Evolutionary conservation across 2,329 filamentous ascomycete genomes (phyloP).

Genomic region (Talaromyces amestolkiae): DNA sequence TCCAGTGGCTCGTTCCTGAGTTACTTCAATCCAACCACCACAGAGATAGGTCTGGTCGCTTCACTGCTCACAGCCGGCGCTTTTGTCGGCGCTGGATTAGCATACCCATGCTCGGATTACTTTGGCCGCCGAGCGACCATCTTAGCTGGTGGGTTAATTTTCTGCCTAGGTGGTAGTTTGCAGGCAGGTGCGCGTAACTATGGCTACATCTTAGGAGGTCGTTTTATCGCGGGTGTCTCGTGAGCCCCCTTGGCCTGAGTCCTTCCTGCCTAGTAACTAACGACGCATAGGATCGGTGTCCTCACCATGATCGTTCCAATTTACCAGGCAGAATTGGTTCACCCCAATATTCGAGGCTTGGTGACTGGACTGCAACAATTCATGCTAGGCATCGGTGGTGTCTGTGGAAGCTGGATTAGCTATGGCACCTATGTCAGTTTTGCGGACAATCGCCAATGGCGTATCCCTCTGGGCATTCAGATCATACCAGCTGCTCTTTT

Average conservation of each 20-base stretch:
- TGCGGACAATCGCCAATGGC: background rate
- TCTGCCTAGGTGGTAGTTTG: slow-evolving; percentile 58
- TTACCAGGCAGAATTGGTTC: slow-evolving; percentile 6
- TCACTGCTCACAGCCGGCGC: slow-evolving; percentile 2
- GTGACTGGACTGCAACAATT: slow-evolving; percentile 10
- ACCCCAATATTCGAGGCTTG: background rate
- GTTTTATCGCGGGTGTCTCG: background rate
- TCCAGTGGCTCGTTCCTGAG: background rate
- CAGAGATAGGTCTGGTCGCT: background rate
- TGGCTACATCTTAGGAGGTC: slow-evolving; percentile 64
- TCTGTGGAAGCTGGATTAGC: background rate
- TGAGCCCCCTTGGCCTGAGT: background rate
- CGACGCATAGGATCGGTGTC: background rate
- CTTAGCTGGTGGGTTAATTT: background rate
- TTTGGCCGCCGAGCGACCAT: slow-evolving; percentile 6
- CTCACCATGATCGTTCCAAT: slow-evolving; percentile 10
- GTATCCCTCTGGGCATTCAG: background rate
- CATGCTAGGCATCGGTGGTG: background rate
- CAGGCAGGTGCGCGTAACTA: slow-evolving; percentile 66
- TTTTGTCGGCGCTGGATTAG: background rate
- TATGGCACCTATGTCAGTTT: background rate
- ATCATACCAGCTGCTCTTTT: background rate
- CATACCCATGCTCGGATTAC: background rate
- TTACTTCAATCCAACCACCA: background rate
- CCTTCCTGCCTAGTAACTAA: background rate